A percentile compares a stretch with the other conserved stretches of the same genome.
Evolutionary conservation across 176 grass and related monocot species (phyloP).

Genomic region (Rhynchospora tenuis): DNA sequence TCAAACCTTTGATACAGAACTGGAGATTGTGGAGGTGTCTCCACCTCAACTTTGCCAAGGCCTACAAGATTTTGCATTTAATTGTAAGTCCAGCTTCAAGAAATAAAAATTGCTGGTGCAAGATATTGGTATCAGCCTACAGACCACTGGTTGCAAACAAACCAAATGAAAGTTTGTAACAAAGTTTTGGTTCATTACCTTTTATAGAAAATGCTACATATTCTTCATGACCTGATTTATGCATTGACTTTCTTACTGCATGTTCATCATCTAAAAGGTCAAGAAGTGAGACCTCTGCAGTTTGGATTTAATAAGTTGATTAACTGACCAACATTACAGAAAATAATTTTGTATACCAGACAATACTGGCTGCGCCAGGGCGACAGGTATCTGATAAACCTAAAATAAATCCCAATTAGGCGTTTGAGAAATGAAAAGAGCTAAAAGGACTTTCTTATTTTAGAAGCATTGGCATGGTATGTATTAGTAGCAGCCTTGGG

Average conservation of each 20-base stretch:
- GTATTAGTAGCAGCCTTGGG: neutral
- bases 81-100: neutral
- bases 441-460: neutral
- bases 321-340: neutral
- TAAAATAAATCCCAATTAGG: conserved; percentile 7
- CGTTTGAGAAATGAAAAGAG: neutral
- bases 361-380: neutral
- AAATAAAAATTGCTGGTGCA: neutral
- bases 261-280: conserved; percentile 14
- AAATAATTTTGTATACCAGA: neutral
- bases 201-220: conserved; percentile 21
- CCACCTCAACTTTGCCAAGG: conserved; percentile 18
- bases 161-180: neutral
- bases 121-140: neutral
- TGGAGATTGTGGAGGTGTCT: conserved; percentile 20
- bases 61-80: neutral
- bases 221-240: conserved; percentile 11
- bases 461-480: neutral
- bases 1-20: conserved; percentile 19
- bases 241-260: neutral
- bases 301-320: neutral
- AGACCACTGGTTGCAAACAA: neutral
- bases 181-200: conserved; percentile 9
- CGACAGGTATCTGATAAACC: neutral
- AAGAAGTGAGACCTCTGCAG: conserved; percentile 20